A percentile compares a stretch with the other conserved stretches of the same genome.
Conservation (phyloP, 129 eudicot genomes). For the Lactuca saligna region DNA sequence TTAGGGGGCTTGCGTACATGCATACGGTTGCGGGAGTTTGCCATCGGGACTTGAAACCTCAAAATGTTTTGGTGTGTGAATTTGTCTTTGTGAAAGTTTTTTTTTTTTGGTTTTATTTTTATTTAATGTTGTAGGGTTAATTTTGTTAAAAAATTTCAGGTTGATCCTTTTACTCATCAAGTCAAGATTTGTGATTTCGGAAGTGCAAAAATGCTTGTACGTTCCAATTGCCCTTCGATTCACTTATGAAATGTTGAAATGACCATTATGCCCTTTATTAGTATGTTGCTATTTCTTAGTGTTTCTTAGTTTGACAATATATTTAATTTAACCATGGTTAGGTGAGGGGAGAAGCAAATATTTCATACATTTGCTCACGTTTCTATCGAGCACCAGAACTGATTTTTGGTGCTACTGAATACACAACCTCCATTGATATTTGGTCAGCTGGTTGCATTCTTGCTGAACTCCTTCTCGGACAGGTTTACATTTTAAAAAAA, state of each 20-base stretch:
- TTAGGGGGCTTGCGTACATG: constrained; percentile 90
- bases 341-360: constrained; percentile 93
- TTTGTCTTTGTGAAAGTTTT: background rate
- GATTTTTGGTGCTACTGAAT: constrained; percentile 91
- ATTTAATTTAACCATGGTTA: constrained; percentile 22
- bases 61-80: constrained; percentile 75
- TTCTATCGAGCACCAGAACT: constrained; percentile 96
- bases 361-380: constrained; percentile 91
- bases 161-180: constrained; percentile 74
- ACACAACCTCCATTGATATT: constrained; percentile 83
- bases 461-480: constrained; percentile 94
- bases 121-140: constrained; percentile 5
- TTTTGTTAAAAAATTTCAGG: constrained; percentile 50
- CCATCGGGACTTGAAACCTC: constrained; percentile 98
- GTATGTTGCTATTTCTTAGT: constrained; percentile 3
- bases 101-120: constrained; percentile 14
- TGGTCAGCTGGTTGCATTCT: constrained; percentile 99
- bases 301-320: background rate
- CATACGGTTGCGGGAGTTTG: constrained; percentile 88
- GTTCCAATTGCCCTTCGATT: background rate
- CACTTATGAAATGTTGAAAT: background rate
- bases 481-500: constrained; percentile 41
- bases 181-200: constrained; percentile 96
- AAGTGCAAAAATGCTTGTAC: constrained; percentile 92
- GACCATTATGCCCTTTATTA: background rate